phyloP scores from a whole-genome alignment of 23 red algal species.

The Gracilaria domingensis region DNA sequence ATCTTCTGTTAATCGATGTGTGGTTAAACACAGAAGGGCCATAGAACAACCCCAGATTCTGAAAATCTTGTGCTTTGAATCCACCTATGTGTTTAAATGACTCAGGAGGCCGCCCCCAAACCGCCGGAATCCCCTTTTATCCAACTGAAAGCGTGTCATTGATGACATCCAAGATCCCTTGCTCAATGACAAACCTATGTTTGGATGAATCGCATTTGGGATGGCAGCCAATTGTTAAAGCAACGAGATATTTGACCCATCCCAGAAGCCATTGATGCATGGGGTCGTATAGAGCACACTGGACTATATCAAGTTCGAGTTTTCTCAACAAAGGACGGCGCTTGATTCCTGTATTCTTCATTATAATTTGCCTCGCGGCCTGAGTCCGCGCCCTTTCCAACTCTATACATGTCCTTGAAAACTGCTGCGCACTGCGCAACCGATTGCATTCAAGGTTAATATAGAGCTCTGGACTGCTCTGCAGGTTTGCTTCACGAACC shows the following conservation, averaged over 20 bases:
- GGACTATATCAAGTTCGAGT: neutral
- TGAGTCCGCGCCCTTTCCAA: neutral
- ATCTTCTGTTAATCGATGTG: neutral
- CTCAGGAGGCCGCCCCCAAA: constrained; percentile 15
- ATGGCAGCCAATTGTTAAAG: neutral
- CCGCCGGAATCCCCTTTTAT: neutral
- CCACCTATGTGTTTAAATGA: constrained; percentile 9
- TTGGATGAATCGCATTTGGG: neutral
- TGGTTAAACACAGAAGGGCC: neutral
- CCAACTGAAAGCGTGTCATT: neutral
- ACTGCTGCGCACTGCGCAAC: neutral
- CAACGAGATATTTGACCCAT: constrained; percentile 8
- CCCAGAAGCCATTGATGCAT: constrained; percentile 24
- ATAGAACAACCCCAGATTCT: constrained; percentile 6
- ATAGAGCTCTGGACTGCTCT: neutral
- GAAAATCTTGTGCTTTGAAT: constrained; percentile 14
- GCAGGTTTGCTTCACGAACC: neutral
- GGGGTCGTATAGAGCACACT: constrained; percentile 2
- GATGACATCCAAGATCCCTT: neutral
- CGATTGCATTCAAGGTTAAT: neutral
- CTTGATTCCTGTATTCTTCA: neutral
- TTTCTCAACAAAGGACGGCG: neutral
- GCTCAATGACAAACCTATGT: too few relatives aligned
- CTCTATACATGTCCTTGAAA: neutral
- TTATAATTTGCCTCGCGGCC: neutral